Conservation (phyloP, 2,329 filamentous ascomycete species). For the Chrysoporthe austroafricana region DNA sequence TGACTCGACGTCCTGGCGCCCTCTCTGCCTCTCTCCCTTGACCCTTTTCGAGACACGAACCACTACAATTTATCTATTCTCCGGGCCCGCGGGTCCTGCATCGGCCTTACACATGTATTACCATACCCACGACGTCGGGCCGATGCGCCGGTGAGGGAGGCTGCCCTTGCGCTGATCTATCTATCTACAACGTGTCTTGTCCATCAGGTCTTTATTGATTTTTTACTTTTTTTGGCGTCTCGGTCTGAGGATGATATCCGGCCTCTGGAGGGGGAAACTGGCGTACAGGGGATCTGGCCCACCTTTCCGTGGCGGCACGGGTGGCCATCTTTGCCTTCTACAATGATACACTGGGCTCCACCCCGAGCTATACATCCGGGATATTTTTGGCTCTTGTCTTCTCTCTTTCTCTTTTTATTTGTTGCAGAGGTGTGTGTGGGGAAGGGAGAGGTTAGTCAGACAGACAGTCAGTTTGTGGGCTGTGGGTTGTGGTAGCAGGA, state of each 20-base stretch:
- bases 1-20: not conserved
- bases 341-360: not conserved
- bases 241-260: conserved; percentile 21
- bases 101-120: not conserved
- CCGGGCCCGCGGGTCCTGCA: not conserved
- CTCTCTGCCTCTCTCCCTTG: no score
- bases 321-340: not conserved
- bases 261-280: conserved; percentile 6
- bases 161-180: not conserved
- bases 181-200: not conserved
- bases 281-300: not conserved
- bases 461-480: no score
- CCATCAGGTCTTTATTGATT: not conserved
- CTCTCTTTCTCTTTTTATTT: no score
- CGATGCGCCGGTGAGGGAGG: not conserved
- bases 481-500: no score
- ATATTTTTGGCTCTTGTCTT: no score
- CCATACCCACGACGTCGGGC: not conserved
- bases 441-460: no score
- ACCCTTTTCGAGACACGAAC: not conserved
- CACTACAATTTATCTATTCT: not conserved
- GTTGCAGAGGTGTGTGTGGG: no score
- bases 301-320: no score
- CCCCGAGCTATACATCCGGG: no score
- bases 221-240: conserved; percentile 17